Evolutionary conservation across 805 yeast species (phyloP), one percentile per base, ranked within the genome.

Genomic region (Wickerhamomyces ciferrii): DNA sequence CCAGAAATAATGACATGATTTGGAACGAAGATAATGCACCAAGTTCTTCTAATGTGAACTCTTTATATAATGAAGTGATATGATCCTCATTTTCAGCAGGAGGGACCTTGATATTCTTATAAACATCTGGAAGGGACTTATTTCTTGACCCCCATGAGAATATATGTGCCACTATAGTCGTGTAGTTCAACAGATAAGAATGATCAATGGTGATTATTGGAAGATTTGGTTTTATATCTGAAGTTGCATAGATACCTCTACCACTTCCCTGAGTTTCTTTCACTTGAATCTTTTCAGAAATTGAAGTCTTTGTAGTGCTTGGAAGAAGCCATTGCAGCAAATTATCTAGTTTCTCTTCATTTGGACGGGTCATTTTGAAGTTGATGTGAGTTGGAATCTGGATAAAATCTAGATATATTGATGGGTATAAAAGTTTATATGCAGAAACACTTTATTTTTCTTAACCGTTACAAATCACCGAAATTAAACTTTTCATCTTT

Each of bases 201-300:
- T 73, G 78, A 1, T 88, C 83, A 17, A 87, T 76, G 40, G 72
- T 70, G 7, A 86, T 68, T 17, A 87, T 55, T 15, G 62, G 59
- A 44, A 78, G 78, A 42, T 72, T 65, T 13, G 56, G 52, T 4
- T 48, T 52, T n/a, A 88, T 56, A 2, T 47, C 43, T 0, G 59
- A 58, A 3, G 19, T 46, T 19, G 84, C 74, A 53, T 74, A 66
- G 23, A 88, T 72, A 47, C 88, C 87, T 59, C 90, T 74, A 17
- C 96, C 96, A 15, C 78, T 67, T 10, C 63, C 67, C 1, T 55
- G 53, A 13, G 73, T 67, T 27, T 76, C 74, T 13, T 54, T 58
- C 8, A 83, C 72, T 2, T 54, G 54, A 7, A 81, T 57, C 32
- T 67, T 70, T 0, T 68, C 55, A 2, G 78, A 69, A 4, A 81